These are phyloP conservation scores for Daldinia concentrica DNA, from an alignment of 495 filamentous ascomycete species.

Conservation along the genomic window DNA sequence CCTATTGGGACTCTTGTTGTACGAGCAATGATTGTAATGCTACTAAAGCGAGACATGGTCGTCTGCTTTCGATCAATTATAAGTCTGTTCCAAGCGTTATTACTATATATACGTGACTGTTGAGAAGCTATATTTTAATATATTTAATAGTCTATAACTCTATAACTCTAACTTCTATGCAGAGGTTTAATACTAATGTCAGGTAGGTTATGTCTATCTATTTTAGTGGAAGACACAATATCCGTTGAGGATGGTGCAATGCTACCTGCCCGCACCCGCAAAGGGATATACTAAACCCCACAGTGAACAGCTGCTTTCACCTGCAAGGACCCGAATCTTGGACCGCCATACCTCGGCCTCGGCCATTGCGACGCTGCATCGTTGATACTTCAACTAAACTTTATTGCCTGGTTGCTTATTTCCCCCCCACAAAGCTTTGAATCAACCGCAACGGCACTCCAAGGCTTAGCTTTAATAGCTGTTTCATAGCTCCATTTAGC, in stretches of 20 bases:
- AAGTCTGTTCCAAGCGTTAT: background rate
- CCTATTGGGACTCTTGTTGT: background rate
- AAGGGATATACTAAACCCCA: background rate
- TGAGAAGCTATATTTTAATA: background rate
- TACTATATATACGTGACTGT: background rate
- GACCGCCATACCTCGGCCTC: background rate
- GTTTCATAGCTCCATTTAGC: conserved; percentile 7
- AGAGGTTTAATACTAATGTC: background rate
- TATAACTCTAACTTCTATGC: background rate
- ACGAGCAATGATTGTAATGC: background rate
- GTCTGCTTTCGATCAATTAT: background rate
- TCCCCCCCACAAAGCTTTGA: conserved; percentile 19
- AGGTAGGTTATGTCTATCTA: background rate
- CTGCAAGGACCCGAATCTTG: background rate
- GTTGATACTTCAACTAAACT: background rate
- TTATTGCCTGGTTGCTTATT: conserved; percentile 2
- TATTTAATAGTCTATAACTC: background rate
- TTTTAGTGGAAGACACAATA: conserved; percentile 17
- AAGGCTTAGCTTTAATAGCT: conserved; percentile 6
- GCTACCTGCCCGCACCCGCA: background rate
- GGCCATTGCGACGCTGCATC: background rate
- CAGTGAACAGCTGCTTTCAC: background rate
- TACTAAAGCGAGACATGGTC: background rate
- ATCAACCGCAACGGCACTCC: conserved; percentile 1
- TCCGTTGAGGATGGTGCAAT: conserved; percentile 31